Base-by-base conservation (phyloP, 2,329 filamentous ascomycete species). In the Furcasterigmium sp. region DNA sequence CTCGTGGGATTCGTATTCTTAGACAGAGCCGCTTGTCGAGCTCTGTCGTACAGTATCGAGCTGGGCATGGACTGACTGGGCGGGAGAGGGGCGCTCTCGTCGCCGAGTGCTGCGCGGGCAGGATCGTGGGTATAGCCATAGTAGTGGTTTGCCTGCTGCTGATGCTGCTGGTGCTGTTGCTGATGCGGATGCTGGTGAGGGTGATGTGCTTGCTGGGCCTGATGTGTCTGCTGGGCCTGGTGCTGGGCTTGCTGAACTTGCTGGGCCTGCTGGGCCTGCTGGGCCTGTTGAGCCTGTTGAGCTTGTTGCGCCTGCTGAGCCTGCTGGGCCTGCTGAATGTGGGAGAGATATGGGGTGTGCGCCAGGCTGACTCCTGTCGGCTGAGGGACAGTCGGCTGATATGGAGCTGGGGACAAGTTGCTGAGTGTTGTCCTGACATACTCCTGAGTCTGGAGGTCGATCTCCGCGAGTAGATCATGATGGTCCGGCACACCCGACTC, bases 21-120 rank as follows among this genome's bases (percentile, higher is more conserved):
- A 6, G 75, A 75, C 1, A 78, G 68, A 0, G 76, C 76, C 3
- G 76, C 76, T 51, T 81, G 77, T 2, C 78, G 70, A 11, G 78
- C 78, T 42, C 73, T 72, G 46, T 80, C 76, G 45, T 81, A 82
- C 2, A 82, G 59, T 2, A 73, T 66, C 0, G 76, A 67, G 17
- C 75, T 80, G 0, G 77, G 69, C 17, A 69, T 73, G 5, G 69
- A 72, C 48, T 82, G 78, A 39, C 78, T 76, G 0, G 78, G 78
- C 4, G 78, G 78, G 0, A 81, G 54, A 7, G 39, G 39, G 3
- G 18, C 29, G 11, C 50, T 47, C 18, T 60, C 58, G 29, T 65
- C 60, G 3, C 60, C 59, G 11, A 56, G 57, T 3, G 51, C 56
- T 5, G 55, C 56, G 11, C 51, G 56, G 20, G 46, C 39, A 13